Base-by-base conservation (phyloP, 192 early-diverging fungal species). In the Rhizophagus clarus region DNA sequence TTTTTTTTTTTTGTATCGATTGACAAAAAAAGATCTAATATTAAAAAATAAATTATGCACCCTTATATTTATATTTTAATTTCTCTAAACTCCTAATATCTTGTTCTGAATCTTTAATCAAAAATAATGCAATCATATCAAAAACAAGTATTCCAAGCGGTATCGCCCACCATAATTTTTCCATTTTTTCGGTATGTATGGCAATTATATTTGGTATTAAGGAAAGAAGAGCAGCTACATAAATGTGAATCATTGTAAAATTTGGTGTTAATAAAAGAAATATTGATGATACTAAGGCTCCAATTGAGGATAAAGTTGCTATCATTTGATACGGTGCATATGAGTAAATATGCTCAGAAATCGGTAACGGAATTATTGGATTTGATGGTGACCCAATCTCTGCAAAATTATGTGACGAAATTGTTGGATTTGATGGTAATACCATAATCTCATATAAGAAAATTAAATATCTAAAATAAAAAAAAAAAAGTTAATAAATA, bases 131-230 rank as follows among this genome's bases (percentile, higher is more conserved):
- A 28, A 78, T 24, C 6, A 28, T 26, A 49, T 78, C 66, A 0
- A 78, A 9, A 8, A 78, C 11, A 24, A 78, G 66, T 28, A 67
- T 28, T 67, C 76, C 61, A 26, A 78, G 31, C 5, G 76, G 76
- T 64, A 78, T 68, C 47, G 34, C 76, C 76, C 76, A 78, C 76
- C 76, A 78, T 49, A 78, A 68, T 60, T 68, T 47, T 78, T 78
- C 62, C 76, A 64, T 45, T 31, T 11, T 26, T 4, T 68, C 63
- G 0, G 29, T 62, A 67, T 42, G 24, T n/a, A 68, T 64, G 2
- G 76, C 61, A 24, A 78, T 22, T 12, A 78, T 31, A 17, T n/a
- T 32, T 28, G 76, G 63, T 15, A 78, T n/a, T n/a, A 78, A 11
- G 9, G 76, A 64, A 15, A 78, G 22, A 10, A 45, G 32, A 7